phyloP scores from a whole-genome alignment of 2,329 filamentous ascomycete species.

The Elsinoe fawcettii region DNA sequence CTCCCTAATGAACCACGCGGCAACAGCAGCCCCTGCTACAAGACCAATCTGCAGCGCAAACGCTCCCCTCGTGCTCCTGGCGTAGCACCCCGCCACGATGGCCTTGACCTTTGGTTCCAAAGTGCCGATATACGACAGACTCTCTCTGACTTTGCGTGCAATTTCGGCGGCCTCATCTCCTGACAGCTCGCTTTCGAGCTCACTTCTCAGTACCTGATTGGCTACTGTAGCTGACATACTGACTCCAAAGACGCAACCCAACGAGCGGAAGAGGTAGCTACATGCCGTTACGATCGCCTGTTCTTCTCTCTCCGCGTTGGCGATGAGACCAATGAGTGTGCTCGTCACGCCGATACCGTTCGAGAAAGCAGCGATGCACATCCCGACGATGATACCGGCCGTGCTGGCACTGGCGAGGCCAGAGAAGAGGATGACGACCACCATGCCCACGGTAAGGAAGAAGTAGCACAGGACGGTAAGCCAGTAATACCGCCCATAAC shows the following conservation, averaged over 20 bases:
- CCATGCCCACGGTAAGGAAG: slow-evolving; percentile 47
- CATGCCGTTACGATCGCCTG: slow-evolving; percentile 70
- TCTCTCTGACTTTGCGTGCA: slow-evolving; percentile 61
- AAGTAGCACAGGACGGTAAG: slow-evolving; percentile 54
- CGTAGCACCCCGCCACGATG: slow-evolving; percentile 61
- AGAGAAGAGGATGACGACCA: slow-evolving; percentile 50
- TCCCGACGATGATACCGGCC: slow-evolving; percentile 48
- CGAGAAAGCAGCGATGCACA: slow-evolving; percentile 47
- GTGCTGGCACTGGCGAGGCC: slow-evolving; percentile 46
- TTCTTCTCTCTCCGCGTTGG: slow-evolving; percentile 59
- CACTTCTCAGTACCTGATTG: slow-evolving; percentile 57
- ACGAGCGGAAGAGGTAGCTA: slow-evolving; percentile 70
- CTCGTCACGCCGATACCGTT: slow-evolving; percentile 60
- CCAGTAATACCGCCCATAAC: slow-evolving; percentile 63
- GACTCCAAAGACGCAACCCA: slow-evolving; percentile 59
- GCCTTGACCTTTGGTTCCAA: slow-evolving; percentile 53
- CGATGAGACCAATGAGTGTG: slow-evolving; percentile 62
- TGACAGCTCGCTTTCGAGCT: slow-evolving; percentile 47
- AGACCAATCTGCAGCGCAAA: slow-evolving; percentile 45
- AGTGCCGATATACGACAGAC: slow-evolving; percentile 58
- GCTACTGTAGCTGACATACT: slow-evolving; percentile 64
- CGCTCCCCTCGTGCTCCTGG: slow-evolving; percentile 45
- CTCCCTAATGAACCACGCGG: slow-evolving; percentile 40
- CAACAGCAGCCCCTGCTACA: slow-evolving; percentile 42
- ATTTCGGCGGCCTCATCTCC: slow-evolving; percentile 57